Evolutionary conservation across 1,284 basidiomycete species (phyloP).

Genomic region (Malassezia caprae): DNA sequence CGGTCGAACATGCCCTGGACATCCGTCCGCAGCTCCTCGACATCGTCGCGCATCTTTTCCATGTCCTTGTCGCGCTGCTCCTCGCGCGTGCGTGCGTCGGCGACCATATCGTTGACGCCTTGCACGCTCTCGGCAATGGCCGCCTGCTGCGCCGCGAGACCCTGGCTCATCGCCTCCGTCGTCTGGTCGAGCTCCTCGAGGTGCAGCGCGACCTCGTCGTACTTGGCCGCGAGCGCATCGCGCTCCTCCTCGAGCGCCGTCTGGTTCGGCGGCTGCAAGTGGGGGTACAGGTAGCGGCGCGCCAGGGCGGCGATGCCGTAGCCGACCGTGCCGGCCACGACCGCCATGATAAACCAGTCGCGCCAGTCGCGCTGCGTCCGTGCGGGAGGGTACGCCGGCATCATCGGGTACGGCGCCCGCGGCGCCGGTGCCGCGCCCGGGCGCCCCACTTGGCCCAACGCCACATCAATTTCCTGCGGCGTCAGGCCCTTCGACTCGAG

Average conservation of each 20-base stretch:
- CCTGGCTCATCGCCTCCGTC: constrained; percentile 61
- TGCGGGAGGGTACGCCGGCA: constrained; percentile 19
- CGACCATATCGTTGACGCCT: constrained; percentile 69
- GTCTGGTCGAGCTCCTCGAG: constrained; percentile 67
- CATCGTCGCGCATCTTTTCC: constrained; percentile 59
- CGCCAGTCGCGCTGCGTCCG: constrained; percentile 37
- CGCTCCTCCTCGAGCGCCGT: constrained; percentile 83
- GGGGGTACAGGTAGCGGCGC: constrained; percentile 83
- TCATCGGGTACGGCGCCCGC: constrained; percentile 22
- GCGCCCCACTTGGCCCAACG: constrained; percentile 55
- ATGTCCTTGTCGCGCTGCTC: constrained; percentile 74
- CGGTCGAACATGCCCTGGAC: constrained; percentile 93
- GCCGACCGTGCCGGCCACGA: constrained; percentile 77
- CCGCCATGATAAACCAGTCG: constrained; percentile 63
- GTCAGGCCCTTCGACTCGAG: constrained; percentile 85
- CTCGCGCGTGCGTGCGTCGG: constrained; percentile 68
- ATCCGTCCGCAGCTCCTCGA: constrained; percentile 68
- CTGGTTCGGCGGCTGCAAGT: constrained; percentile 76
- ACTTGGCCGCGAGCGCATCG: constrained; percentile 73
- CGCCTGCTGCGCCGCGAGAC: constrained; percentile 71
- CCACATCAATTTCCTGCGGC: constrained; percentile 73
- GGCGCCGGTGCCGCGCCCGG: constrained; percentile 13
- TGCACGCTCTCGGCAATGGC: constrained; percentile 66
- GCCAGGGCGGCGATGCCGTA: constrained; percentile 80
- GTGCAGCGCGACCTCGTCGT: constrained; percentile 71